A percentile compares a stretch with the other conserved stretches of the same genome.
These are phyloP conservation scores for Ganoderma multipileum DNA, from an alignment of 1,284 basidiomycete genomes.

Conservation along the genomic window DNA sequence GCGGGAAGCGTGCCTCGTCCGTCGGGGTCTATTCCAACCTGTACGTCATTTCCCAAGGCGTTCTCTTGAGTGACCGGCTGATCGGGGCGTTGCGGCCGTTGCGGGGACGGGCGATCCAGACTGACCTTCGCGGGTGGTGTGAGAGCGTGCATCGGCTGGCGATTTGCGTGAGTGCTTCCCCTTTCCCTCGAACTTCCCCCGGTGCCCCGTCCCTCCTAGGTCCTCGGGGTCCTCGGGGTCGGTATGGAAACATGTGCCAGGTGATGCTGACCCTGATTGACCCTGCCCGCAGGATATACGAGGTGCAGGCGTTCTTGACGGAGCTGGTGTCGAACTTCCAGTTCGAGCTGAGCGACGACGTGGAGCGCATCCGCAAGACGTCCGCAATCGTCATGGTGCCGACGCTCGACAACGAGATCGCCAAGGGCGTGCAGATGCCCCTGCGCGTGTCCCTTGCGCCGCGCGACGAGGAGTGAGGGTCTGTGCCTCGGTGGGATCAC, in stretches of 20 bases:
- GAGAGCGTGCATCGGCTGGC: constrained; percentile 57
- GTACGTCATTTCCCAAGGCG: constrained; percentile 29
- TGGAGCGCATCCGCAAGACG: constrained; percentile 52
- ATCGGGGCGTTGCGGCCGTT: background rate
- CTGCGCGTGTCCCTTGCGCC: constrained; percentile 50
- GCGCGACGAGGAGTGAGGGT: constrained; percentile 33
- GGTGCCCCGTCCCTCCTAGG: background rate
- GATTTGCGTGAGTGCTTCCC: constrained; percentile 48
- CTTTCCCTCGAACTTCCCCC: background rate
- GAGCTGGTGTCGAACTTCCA: constrained; percentile 61
- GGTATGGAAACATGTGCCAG: background rate
- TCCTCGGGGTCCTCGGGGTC: constrained; percentile 6
- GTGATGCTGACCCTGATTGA: background rate
- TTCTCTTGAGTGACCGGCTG: constrained; percentile 8
- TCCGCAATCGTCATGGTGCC: constrained; percentile 62
- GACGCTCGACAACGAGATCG: constrained; percentile 55
- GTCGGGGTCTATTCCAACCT: constrained; percentile 51
- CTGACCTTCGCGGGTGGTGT: constrained; percentile 46
- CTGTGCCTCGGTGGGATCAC: background rate
- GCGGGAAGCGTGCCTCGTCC: constrained; percentile 33
- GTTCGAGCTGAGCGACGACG: constrained; percentile 49
- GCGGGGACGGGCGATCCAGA: constrained; percentile 7
- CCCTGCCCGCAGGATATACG: constrained; percentile 37
- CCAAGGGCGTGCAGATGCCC: constrained; percentile 59
- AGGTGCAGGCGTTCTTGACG: constrained; percentile 54